A percentile compares a stretch with the other conserved stretches of the same genome.
Evolutionary conservation across 2,329 filamentous ascomycete species (phyloP).

Genomic region (Fusarium azukiicola): DNA sequence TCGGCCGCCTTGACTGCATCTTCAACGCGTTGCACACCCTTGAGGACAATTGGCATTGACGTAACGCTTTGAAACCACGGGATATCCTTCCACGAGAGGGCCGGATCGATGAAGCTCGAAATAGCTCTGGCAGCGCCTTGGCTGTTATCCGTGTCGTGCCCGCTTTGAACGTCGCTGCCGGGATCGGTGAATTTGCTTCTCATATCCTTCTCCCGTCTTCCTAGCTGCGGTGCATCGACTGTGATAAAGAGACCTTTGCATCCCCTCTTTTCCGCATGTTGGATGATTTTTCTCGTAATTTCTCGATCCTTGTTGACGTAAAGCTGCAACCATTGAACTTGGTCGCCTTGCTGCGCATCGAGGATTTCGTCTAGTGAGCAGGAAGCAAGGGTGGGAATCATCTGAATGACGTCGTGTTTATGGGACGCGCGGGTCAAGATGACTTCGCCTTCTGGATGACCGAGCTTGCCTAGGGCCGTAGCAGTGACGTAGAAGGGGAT

Average conservation of each 20-base stretch:
- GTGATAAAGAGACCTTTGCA: slow-evolving; percentile 99
- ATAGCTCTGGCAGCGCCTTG: slow-evolving; percentile 93
- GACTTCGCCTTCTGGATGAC: slow-evolving; percentile 95
- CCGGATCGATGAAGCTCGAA: slow-evolving; percentile 86
- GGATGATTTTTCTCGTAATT: slow-evolving; percentile 94
- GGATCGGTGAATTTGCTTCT: slow-evolving; percentile 79
- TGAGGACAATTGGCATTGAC: slow-evolving; percentile 95
- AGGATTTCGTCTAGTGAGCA: slow-evolving; percentile 99
- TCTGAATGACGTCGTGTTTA: slow-evolving; percentile 95
- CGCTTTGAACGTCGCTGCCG: slow-evolving; percentile 1
- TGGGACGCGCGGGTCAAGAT: slow-evolving; percentile 90
- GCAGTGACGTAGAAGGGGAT: slow-evolving; percentile 99
- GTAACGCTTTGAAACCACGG: slow-evolving; percentile 95
- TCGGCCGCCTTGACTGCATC: slow-evolving; percentile 93
- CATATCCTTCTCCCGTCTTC: slow-evolving; percentile 98
- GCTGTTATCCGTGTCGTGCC: slow-evolving; percentile 78
- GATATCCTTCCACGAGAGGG: slow-evolving; percentile 94
- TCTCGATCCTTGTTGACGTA: slow-evolving; percentile 97
- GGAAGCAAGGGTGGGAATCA: slow-evolving; percentile 98
- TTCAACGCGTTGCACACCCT: slow-evolving; percentile 97
- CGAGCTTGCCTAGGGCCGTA: slow-evolving; percentile 96
- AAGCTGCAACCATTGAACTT: slow-evolving; percentile 97
- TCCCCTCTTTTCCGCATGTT: slow-evolving; percentile 93
- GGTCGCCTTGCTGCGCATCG: slow-evolving; percentile 87
- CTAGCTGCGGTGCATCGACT: slow-evolving; percentile 97